These are phyloP conservation scores for Tillandsia fasciculata DNA, from an alignment of 176 grass and related monocot species.

Conservation along the genomic window DNA sequence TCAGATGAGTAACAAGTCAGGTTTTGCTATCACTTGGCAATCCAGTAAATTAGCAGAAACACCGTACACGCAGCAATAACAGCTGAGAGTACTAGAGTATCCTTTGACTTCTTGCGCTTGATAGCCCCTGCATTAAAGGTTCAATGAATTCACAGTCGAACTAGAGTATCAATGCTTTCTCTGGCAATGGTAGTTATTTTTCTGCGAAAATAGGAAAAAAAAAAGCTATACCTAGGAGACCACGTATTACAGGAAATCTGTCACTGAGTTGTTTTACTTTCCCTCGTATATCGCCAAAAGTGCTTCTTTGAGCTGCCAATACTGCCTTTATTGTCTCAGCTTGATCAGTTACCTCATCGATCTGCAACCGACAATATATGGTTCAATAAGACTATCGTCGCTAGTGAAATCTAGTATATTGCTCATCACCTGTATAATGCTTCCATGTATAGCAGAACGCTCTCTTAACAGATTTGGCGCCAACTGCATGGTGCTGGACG, in stretches of 20 bases:
- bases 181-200: too few species aligned
- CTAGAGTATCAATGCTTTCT: too few species aligned
- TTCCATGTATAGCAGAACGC: constrained; percentile 39
- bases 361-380: constrained; percentile 10
- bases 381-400: neutral
- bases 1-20: too few species aligned
- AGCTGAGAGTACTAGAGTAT: constrained; percentile 30
- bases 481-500: constrained; percentile 15
- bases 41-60: constrained; percentile 35
- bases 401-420: neutral
- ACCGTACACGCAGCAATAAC: constrained; percentile 34
- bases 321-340: constrained; percentile 26
- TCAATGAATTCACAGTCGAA: too few species aligned
- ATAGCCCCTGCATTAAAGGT: constrained; percentile 27
- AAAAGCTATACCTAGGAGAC: constrained; percentile 25
- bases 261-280: constrained; percentile 32
- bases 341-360: constrained; percentile 39
- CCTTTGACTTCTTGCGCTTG: constrained; percentile 41
- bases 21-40: constrained; percentile 20
- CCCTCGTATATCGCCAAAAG: constrained; percentile 30
- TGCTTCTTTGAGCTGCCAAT: constrained; percentile 27
- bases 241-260: constrained; percentile 26
- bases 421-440: constrained; percentile 28
- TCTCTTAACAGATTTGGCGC: constrained; percentile 37
- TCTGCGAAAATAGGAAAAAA: neutral